Base-by-base conservation (phyloP, 2,329 filamentous ascomycete genomes). In the Hymenoscyphus occultus region DNA sequence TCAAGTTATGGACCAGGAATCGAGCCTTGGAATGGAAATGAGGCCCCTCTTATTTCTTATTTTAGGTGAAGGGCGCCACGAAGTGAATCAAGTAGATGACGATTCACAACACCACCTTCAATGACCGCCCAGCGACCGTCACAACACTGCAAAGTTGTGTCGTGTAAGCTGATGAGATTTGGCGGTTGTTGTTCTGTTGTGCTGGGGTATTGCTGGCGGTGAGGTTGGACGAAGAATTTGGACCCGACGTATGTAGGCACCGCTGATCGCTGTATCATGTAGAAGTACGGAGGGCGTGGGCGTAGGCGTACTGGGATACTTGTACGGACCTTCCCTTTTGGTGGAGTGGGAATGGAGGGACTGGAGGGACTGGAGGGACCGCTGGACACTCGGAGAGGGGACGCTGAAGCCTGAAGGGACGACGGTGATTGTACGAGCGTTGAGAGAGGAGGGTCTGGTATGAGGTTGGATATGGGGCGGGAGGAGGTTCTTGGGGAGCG, bases 1-100 rank as follows among this genome's bases (percentile, higher is more conserved):
- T 39, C 31, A 35, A 39, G 56, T 51, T 32, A 39, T 57, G 35
- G 56, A 57, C 56, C 31, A 39, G 56, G 56, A 39, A 57, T 39
- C 32, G 56, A n/a, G 22, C 28, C 22, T n/a, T 16, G 56, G 56
- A 57, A 57, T 57, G 56, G 56, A 57, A 57, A 57, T 57, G 56
- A 57, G 56, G 31, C 56, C 31, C 28, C 56, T 39, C 56, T 57
- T 19, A 39, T 57, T 57, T 39, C 9, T 5, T 57, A 35, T 35
- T 35, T 35, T 35, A 35, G 32, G 28, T 32, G 56, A 57, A 16
- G 22, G 28, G 19, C 54, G 56, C 48, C 19, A 54, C 19, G 5
- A 45, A 22, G 48, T 54, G 45, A 51, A 51, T 51, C 45, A 51
- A n/a, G n/a, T n/a, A 51, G 45, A 28, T 51, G 48, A 28, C 22